These are phyloP conservation scores for Cladosporium sp. DNA, from an alignment of 2,329 filamentous ascomycete species.

Conservation along the genomic window DNA sequence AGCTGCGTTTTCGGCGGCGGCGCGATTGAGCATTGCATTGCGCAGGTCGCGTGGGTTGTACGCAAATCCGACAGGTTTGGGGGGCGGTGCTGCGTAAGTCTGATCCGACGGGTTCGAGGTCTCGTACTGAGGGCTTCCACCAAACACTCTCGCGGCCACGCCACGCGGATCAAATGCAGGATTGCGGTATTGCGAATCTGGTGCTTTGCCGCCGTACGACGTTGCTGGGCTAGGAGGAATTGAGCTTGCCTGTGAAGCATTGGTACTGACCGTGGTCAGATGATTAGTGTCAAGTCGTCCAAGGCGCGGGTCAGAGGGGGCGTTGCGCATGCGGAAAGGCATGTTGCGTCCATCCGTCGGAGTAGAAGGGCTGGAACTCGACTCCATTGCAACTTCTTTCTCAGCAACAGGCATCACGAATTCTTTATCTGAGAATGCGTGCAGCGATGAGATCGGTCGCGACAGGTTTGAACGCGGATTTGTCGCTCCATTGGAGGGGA, in stretches of 20 bases:
- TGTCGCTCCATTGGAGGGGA: conserved; percentile 6
- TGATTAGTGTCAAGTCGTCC: conserved; percentile 2
- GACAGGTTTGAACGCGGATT: background rate
- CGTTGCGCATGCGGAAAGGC: conserved; percentile 9
- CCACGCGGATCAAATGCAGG: conserved; percentile 9
- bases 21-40: conserved; percentile 14
- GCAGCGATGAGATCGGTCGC: conserved; percentile 4
- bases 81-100: conserved; percentile 5
- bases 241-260: background rate
- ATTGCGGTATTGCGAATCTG: conserved; percentile 11
- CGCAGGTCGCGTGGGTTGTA: conserved; percentile 15
- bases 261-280: conserved; percentile 1
- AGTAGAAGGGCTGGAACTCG: background rate
- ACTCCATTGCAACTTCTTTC: conserved; percentile 4
- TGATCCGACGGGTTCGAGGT: background rate
- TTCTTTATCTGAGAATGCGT: conserved; percentile 12
- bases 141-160: conserved; percentile 9
- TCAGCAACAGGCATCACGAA: conserved; percentile 8
- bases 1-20: conserved; percentile 1
- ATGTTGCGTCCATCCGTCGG: conserved; percentile 3
- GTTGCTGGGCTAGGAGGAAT: conserved; percentile 9
- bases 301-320: background rate
- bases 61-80: conserved; percentile 12
- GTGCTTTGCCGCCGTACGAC: conserved; percentile 4
- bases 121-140: background rate